Conservation (phyloP, 306 rosid genomes). For the Senna siamea region DNA sequence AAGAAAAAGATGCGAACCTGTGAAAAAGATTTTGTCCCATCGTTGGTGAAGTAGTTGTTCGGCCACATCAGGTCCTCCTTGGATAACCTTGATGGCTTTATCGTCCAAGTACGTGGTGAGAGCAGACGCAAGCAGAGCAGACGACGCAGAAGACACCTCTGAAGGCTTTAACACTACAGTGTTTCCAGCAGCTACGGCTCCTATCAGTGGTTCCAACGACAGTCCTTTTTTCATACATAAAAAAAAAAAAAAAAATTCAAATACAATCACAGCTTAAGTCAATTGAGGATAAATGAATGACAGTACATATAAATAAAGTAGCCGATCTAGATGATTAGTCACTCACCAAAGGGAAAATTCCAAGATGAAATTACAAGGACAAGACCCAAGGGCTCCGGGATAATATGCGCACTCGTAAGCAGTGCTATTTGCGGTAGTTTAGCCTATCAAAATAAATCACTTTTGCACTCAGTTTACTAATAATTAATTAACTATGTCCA, state of each 20-base stretch:
- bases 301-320: too few species aligned
- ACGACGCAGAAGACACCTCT: slow-evolving; percentile 62
- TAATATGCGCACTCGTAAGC: slow-evolving; percentile 63
- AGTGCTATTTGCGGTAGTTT: slow-evolving; percentile 66
- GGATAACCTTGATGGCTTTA: slow-evolving; percentile 57
- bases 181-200: slow-evolving; percentile 87
- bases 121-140: slow-evolving; percentile 53
- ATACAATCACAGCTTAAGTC: too few species aligned
- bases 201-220: slow-evolving; percentile 81
- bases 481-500: too few species aligned
- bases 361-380: slow-evolving; percentile 81
- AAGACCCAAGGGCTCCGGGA: slow-evolving; percentile 73
- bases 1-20: slow-evolving; percentile 46
- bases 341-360: slow-evolving; percentile 87
- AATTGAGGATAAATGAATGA: too few species aligned
- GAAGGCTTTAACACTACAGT: slow-evolving; percentile 68
- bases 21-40: slow-evolving; percentile 86
- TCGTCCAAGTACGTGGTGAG: slow-evolving; percentile 53
- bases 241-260: too few species aligned
- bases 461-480: too few species aligned
- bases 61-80: slow-evolving; percentile 61
- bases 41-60: slow-evolving; percentile 49
- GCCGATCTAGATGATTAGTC: too few species aligned
- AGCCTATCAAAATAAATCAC: slow-evolving; percentile 49
- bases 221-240: slow-evolving; percentile 57